phyloP scores from a whole-genome alignment of 768 basidiomycete species.

The Boletus patriciae region DNA sequence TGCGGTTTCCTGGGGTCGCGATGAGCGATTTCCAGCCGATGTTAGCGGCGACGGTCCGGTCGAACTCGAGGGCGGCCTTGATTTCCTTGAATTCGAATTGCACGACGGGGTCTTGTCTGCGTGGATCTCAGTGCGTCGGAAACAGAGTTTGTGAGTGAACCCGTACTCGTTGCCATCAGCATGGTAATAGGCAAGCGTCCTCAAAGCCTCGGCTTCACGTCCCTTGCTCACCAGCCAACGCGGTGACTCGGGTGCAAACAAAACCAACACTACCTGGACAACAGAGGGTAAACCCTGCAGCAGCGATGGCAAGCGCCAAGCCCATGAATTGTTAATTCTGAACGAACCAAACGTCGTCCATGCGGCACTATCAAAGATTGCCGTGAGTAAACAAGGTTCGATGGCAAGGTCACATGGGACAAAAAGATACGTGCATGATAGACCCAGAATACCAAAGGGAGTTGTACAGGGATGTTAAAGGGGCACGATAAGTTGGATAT shows the following conservation, averaged over 20 bases:
- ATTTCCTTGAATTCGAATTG: constrained; percentile 79
- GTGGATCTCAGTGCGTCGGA: background rate
- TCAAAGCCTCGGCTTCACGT: constrained; percentile 62
- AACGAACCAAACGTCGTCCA: constrained; percentile 85
- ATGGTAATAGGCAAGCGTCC: constrained; percentile 77
- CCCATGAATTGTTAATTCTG: constrained; percentile 63
- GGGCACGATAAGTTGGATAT: constrained; percentile 78
- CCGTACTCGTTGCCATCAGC: constrained; percentile 66
- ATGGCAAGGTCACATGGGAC: background rate
- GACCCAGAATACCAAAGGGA: constrained; percentile 87
- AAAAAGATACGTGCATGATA: constrained; percentile 52
- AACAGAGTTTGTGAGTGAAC: background rate
- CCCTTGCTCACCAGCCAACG: constrained; percentile 81
- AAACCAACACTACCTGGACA: constrained; percentile 63
- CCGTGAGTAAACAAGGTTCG: background rate
- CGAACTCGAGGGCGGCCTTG: constrained; percentile 73
- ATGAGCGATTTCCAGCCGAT: constrained; percentile 71
- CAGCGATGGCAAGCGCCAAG: constrained; percentile 79
- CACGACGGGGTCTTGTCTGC: constrained; percentile 61
- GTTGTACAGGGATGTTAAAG: constrained; percentile 76
- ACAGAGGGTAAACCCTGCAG: constrained; percentile 72
- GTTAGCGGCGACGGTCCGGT: constrained; percentile 55
- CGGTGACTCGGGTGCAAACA: constrained; percentile 78
- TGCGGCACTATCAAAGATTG: constrained; percentile 48
- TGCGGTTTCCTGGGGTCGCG: constrained; percentile 63